phyloP scores from a whole-genome alignment of 495 filamentous ascomycete genomes.

The Letharia lupina region DNA sequence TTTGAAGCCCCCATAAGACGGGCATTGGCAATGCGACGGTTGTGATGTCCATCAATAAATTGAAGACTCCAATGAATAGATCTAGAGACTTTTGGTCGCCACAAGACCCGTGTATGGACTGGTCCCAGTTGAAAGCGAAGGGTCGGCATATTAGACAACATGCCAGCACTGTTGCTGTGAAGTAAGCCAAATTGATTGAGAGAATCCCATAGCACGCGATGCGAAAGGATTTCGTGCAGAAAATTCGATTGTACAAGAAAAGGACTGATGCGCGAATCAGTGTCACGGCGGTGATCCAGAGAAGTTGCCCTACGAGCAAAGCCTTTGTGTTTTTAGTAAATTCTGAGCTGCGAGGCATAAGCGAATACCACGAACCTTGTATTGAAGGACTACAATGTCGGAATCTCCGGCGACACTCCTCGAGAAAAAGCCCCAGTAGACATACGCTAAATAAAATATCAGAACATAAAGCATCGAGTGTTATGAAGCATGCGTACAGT shows the following conservation, averaged over 20 bases:
- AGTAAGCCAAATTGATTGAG: conserved; percentile 15
- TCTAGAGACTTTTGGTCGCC: conserved; percentile 29
- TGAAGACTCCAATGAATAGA: conserved; percentile 27
- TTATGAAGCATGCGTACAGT: background rate
- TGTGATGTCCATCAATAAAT: conserved; percentile 33
- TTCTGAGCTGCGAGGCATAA: background rate
- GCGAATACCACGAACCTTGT: background rate
- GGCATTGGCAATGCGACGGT: conserved; percentile 38
- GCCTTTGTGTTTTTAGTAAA: background rate
- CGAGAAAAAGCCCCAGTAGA: background rate
- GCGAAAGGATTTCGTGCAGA: conserved; percentile 28
- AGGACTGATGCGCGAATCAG: conserved; percentile 35
- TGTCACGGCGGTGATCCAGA: conserved; percentile 27
- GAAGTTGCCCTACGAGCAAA: conserved; percentile 19
- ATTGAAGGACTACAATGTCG: background rate
- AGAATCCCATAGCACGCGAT: conserved; percentile 28
- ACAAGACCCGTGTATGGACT: conserved; percentile 24
- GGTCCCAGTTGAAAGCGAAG: conserved; percentile 30
- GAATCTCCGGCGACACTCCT: background rate
- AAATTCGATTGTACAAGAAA: conserved; percentile 36
- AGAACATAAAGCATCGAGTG: background rate
- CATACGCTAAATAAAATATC: background rate
- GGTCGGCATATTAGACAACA: conserved; percentile 34
- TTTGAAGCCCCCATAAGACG: conserved; percentile 34
- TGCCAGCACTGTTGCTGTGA: conserved; percentile 24